These are phyloP conservation scores for Moringa oleifera DNA, from an alignment of 345 rosid species.

Conservation along the genomic window DNA sequence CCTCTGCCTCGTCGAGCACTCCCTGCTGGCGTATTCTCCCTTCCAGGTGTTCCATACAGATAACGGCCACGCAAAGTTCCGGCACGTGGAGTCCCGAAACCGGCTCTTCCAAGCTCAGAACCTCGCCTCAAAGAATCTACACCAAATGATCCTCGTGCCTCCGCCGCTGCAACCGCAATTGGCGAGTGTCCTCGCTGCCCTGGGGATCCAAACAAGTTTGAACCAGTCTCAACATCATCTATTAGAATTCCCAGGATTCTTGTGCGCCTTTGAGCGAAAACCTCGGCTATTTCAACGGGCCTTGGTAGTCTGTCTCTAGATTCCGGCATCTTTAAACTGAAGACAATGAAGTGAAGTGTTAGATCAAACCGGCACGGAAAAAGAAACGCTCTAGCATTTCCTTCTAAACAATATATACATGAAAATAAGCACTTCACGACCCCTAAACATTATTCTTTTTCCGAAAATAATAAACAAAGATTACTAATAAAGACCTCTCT, in stretches of 20 bases:
- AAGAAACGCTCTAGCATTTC: not conserved
- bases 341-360: conserved; percentile 1
- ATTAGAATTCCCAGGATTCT: conserved; percentile 24
- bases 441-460: too few relatives aligned
- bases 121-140: conserved; percentile 13
- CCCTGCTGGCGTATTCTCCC: conserved; percentile 36
- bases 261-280: conserved; percentile 36
- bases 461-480: too few relatives aligned
- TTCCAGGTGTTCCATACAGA: conserved; percentile 23
- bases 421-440: too few relatives aligned
- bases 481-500: too few relatives aligned
- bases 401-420: too few relatives aligned
- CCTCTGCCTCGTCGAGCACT: conserved; percentile 31
- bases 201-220: conserved; percentile 25
- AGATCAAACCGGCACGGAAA: not conserved
- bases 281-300: conserved; percentile 41
- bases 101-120: conserved; percentile 30
- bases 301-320: conserved; percentile 62
- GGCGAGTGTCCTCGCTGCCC: conserved; percentile 9
- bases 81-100: conserved; percentile 36
- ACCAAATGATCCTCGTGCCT: conserved; percentile 12
- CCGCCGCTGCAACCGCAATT: not conserved
- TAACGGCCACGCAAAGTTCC: conserved; percentile 21
- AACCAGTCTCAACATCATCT: conserved; percentile 25
- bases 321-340: conserved; percentile 42